Evolutionary conservation across 768 basidiomycete species (phyloP), one percentile per base, ranked within the genome.

Genomic region (Boletales sp.): DNA sequence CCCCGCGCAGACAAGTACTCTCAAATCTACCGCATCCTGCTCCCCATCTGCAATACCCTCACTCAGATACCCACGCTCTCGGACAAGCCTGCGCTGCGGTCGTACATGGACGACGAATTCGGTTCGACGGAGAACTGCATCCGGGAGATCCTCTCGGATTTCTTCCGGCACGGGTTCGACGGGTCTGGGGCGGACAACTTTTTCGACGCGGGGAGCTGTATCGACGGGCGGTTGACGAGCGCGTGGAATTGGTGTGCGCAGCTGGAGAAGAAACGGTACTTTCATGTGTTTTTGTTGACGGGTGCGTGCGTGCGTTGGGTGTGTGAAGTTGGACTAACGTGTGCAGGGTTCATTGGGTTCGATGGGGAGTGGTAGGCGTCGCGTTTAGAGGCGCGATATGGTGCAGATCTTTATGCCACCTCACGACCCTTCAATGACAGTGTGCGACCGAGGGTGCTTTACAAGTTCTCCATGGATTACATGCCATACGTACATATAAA

Each of bases 161-260:
- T 93, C 73, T 92, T 92, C 70, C 75, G 86, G 42, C 90, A 93
- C 58, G 90, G 84, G 1, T 92, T 92, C 63, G 90, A 93, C 66
- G 90, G 90, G 1, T 89, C 87, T 21, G 90, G 90, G n/a, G 90
- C 90, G 4, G 90, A 91, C 62, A 91, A 90, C 65, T 91, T 89
- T 72, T 90, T 86, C 63, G 90, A 92, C 63, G 90, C 90, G 35
- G 89, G 90, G 15, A 89, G 86, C 19, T 81, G 79, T 57, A 91
- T 92, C 57, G 90, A 92, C 59, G 90, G 90, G 12, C 77, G 90
- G 4, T 67, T 93, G 60, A 93, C 90, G 30, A 90, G 88, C 65
- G 90, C 90, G 5, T 93, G 90, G 90, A 90, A 93, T 64, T 93
- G 90, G 90, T 93, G 90, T 70, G 82, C 84, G 43, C 77, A 75